These are phyloP conservation scores for Stemphylium lycopersici DNA, from an alignment of 2,329 filamentous ascomycete genomes.

Conservation along the genomic window DNA sequence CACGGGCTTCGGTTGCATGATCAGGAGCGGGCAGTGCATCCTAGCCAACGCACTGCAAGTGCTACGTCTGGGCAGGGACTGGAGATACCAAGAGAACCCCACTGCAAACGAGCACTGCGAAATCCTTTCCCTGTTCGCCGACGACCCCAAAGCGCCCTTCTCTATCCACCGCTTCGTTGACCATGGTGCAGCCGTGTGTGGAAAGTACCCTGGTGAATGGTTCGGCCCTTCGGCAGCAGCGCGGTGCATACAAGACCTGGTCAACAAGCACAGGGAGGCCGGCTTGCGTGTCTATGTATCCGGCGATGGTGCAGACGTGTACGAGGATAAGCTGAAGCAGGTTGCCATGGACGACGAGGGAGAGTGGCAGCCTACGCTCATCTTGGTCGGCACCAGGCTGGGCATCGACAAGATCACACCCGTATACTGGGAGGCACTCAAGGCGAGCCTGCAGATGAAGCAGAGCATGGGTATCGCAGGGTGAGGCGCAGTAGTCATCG, in stretches of 20 bases:
- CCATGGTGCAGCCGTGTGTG: constrained; percentile 84
- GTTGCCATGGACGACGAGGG: constrained; percentile 72
- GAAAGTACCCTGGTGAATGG: constrained; percentile 96
- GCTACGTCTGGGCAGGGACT: constrained; percentile 80
- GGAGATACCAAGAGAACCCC: constrained; percentile 69
- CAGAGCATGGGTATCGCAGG: constrained; percentile 97
- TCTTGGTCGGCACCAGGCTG: constrained; percentile 85
- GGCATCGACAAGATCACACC: constrained; percentile 94
- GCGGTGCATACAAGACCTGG: constrained; percentile 85
- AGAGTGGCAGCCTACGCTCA: constrained; percentile 79
- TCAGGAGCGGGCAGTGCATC: constrained; percentile 90
- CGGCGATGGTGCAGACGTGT: constrained; percentile 88
- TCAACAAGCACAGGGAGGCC: constrained; percentile 66
- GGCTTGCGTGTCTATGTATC: constrained; percentile 84
- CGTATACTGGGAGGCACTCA: constrained; percentile 94
- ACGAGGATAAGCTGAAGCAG: constrained; percentile 84
- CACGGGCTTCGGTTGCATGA: constrained; percentile 99
- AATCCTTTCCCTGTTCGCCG: constrained; percentile 83
- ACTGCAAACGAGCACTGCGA: constrained; percentile 65
- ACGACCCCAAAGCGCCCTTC: constrained; percentile 83
- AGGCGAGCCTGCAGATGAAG: constrained; percentile 79
- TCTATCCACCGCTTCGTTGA: constrained; percentile 94
- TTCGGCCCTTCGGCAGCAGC: constrained; percentile 98
- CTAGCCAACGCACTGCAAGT: constrained; percentile 83
- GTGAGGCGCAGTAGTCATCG: constrained; percentile 57